Evolutionary conservation across 2,329 filamentous ascomycete species (phyloP), one percentile per base, ranked within the genome.

Genomic region (Aureobasidium lini): DNA sequence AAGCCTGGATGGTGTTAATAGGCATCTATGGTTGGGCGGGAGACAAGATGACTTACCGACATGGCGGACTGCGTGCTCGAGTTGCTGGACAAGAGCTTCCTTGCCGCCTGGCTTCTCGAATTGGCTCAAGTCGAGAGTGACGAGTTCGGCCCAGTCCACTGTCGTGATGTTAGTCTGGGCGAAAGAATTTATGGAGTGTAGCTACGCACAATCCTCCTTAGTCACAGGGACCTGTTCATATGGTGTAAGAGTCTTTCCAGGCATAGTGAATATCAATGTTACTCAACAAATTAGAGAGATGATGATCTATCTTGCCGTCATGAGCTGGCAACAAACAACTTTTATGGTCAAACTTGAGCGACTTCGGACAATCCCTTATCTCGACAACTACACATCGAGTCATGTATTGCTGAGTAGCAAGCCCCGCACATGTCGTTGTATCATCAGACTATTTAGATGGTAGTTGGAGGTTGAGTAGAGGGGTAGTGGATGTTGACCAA

Each of bases 31-130:
- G 9, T 9, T 15, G 7, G 10, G 28, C 11, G 4, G 10, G 47
- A 13, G 13, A 31, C 6, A 13, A 10, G 53, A 15, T 7, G 5
- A 37, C 52, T 37, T 37, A 60, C 59, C 52, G 16, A 60, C 59
- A 39, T 60, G 52, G 16, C 59, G 59, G 15, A 82, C 78, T 2
- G 81, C 81, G 56, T 84, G 78, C 18, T 79, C 76, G 1, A 85
- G 74, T 62, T 84, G 79, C 48, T 77, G 74, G 1, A 81, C 79
- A 0, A 85, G 70, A 40, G 72, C 71, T 62, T 82, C 73, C 64
- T 83, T 84, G 4, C 81, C 81, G 1, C 77, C 80, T 0, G 80
- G 79, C 36, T 77, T 70, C 31, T 80, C 77, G 64, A 81, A 84
- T 37, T 77, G 75, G 36, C 77, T 76, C 0, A 85, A 73, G 61